These are phyloP conservation scores for Blumeriella jaapii DNA, from an alignment of 2,329 filamentous ascomycete species.

Conservation along the genomic window DNA sequence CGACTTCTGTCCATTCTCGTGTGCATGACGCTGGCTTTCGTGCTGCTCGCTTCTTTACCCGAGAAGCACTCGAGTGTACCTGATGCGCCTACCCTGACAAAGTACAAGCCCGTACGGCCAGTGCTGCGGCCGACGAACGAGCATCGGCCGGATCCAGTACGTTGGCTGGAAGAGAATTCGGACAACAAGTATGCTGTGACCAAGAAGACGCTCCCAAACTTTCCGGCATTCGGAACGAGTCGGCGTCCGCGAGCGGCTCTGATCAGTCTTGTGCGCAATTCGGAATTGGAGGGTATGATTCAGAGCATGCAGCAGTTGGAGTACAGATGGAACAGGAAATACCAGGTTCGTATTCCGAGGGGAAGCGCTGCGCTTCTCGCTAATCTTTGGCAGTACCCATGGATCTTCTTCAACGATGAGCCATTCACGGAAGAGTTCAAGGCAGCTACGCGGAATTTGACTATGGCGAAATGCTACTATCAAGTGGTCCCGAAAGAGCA, in stretches of 20 bases:
- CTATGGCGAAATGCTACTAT: constrained; percentile 59
- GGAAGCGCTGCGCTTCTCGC: neutral
- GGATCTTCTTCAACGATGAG: constrained; percentile 79
- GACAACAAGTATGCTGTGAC: constrained; percentile 24
- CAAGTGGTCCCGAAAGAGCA: constrained; percentile 73
- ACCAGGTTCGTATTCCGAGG: constrained; percentile 9
- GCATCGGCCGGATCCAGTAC: constrained; percentile 21
- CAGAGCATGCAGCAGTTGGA: constrained; percentile 63
- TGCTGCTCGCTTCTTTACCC: constrained; percentile 2
- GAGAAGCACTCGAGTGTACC: neutral
- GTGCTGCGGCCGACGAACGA: constrained; percentile 6
- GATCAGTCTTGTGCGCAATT: constrained; percentile 60
- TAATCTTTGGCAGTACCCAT: constrained; percentile 51
- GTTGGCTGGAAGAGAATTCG: constrained; percentile 28
- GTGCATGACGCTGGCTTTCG: neutral
- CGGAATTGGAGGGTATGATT: constrained; percentile 55
- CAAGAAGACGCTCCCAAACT: constrained; percentile 2
- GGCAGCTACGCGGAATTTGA: constrained; percentile 51
- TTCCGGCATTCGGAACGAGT: neutral
- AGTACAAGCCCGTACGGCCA: constrained; percentile 11
- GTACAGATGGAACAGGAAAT: constrained; percentile 64
- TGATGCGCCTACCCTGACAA: neutral
- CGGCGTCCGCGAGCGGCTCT: constrained; percentile 33
- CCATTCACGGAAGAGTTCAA: constrained; percentile 73
- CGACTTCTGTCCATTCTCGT: neutral